Percentiles rank a stretch among this genome's conserved stretches.
Conservation (phyloP, 2,329 filamentous ascomycete genomes). For the Diaporthe ampelina region DNA sequence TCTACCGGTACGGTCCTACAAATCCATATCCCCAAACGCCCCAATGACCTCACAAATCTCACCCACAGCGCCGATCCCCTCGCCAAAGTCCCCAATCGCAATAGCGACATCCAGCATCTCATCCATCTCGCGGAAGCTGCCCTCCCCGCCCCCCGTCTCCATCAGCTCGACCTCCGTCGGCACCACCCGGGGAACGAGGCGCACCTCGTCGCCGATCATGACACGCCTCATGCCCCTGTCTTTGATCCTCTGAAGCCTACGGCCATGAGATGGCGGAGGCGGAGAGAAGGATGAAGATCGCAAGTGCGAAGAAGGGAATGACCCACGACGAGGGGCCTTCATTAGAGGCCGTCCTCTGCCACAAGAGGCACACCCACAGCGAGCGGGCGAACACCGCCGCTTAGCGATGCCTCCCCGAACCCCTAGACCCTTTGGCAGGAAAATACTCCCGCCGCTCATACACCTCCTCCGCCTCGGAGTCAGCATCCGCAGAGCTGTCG, state of each 20-base stretch:
- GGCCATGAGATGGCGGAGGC: background rate
- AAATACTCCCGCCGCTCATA: constrained; percentile 31
- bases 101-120: constrained; percentile 24
- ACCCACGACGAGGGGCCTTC: too few species aligned
- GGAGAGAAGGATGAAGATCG: background rate
- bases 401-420: constrained; percentile 12
- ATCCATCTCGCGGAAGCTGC: background rate
- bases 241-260: fast-evolving
- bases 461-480: constrained; percentile 36
- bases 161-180: background rate
- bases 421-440: constrained; percentile 2
- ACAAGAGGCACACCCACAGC: background rate
- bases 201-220: constrained; percentile 28
- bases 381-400: background rate
- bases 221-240: constrained; percentile 1
- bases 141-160: background rate
- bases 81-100: constrained; percentile 26
- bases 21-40: constrained; percentile 15
- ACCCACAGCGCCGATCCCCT: constrained; percentile 26
- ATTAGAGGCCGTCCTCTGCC: background rate
- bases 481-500: constrained; percentile 31
- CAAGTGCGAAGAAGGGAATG: too few species aligned
- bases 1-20: background rate
- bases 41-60: constrained; percentile 16
- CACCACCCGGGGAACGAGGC: constrained; percentile 3